phyloP scores from a whole-genome alignment of 2,329 filamentous ascomycete species.

The Sarocladium brachiariae region DNA sequence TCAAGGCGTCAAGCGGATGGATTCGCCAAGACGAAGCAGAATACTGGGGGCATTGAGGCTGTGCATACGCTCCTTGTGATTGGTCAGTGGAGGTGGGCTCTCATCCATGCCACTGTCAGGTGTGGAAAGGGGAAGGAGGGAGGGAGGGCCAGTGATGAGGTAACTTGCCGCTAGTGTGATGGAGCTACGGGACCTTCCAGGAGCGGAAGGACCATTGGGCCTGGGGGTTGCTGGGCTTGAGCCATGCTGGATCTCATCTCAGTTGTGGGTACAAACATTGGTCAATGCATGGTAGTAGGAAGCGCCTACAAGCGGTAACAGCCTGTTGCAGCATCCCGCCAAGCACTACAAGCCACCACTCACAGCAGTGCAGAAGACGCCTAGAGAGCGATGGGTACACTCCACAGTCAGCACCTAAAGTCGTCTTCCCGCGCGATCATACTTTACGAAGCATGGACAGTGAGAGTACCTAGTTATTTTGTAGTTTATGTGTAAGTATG shows the following conservation, averaged over 20 bases:
- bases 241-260: background rate
- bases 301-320: background rate
- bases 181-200: background rate
- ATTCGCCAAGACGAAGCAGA: background rate
- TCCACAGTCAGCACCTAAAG: constrained; percentile 8
- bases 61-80: background rate
- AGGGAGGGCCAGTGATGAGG: background rate
- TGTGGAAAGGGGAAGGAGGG: background rate
- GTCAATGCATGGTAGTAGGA: background rate
- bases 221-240: background rate
- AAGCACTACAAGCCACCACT: background rate
- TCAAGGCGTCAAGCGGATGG: constrained; percentile 4
- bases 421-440: no score
- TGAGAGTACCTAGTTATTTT: no score
- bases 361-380: constrained; percentile 4
- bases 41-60: constrained; percentile 4
- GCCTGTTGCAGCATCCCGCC: background rate
- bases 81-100: background rate
- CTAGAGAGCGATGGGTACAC: background rate
- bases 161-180: background rate
- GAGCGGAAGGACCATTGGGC: background rate
- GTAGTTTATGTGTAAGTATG: no score
- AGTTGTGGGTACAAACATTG: no score
- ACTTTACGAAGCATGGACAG: no score
- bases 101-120: background rate